Conservation (phyloP, 441 rosid species). For the Francoa sonchifolia region DNA sequence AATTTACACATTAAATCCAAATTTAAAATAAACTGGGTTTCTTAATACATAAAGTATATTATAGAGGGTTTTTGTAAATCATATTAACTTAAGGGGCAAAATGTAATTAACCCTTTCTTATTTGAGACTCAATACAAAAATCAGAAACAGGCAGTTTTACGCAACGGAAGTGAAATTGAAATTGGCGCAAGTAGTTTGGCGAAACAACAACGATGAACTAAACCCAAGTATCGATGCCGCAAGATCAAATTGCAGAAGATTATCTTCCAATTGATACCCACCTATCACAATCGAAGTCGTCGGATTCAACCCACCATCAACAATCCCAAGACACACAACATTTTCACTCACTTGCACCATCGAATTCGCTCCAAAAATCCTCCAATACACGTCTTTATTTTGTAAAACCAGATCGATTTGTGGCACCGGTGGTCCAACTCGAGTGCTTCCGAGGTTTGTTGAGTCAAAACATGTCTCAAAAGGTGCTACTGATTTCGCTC, state of each 20-base stretch:
- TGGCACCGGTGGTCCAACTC: conserved; percentile 55
- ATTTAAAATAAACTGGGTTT: too few species aligned
- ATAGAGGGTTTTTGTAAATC: too few species aligned
- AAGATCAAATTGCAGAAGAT: conserved; percentile 51
- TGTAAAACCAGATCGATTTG: conserved; percentile 42
- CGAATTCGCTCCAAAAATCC: conserved; percentile 55
- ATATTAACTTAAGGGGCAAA: too few species aligned
- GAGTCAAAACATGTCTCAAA: conserved; percentile 49
- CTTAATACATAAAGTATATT: too few species aligned
- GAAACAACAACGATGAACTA: conserved; percentile 39
- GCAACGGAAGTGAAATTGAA: conserved; percentile 58
- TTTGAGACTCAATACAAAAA: too few species aligned
- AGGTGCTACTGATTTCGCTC: conserved; percentile 34
- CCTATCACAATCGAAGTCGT: conserved; percentile 56
- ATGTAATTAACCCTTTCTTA: too few species aligned
- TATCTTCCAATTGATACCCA: conserved; percentile 53
- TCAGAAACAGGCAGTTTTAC: too few species aligned
- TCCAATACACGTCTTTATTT: conserved; percentile 38
- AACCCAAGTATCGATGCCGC: conserved; percentile 54
- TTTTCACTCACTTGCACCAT: conserved; percentile 40
- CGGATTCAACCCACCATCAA: conserved; percentile 50
- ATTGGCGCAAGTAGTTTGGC: conserved; percentile 50
- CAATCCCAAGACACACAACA: conserved; percentile 51
- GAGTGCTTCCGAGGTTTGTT: conserved; percentile 23
- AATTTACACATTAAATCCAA: too few species aligned